Percentiles rank a stretch among this genome's conserved stretches.
Evolutionary conservation across 1,284 basidiomycete genomes (phyloP).

Genomic region (Tilletia walkeri): DNA sequence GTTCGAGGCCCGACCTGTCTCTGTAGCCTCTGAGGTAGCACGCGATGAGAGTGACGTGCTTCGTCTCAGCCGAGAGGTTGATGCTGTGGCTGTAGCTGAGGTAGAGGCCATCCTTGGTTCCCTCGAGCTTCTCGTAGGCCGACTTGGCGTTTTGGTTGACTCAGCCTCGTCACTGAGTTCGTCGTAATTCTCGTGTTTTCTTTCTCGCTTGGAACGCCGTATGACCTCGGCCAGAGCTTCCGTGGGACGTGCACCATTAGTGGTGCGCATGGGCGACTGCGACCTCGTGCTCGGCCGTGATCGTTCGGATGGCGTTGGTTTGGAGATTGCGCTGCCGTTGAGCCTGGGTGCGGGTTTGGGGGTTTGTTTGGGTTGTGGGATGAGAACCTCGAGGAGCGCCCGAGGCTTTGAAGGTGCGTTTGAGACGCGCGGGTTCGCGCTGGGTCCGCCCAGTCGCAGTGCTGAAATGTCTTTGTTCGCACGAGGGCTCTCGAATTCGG

Average conservation of each 20-base stretch:
- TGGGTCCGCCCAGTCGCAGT: not conserved
- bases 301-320: not conserved
- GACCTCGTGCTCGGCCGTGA: not conserved
- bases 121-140: too few species aligned
- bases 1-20: too few species aligned
- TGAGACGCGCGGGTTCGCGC: not conserved
- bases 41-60: too few species aligned
- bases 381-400: conserved; percentile 3
- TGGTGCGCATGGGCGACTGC: not conserved
- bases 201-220: not conserved
- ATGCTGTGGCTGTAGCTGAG: too few species aligned
- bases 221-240: conserved; percentile 11
- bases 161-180: too few species aligned
- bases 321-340: not conserved
- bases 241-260: conserved; percentile 2
- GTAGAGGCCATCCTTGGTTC: too few species aligned
- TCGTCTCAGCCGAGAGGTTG: too few species aligned
- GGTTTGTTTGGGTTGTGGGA: conserved; percentile 6
- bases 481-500: too few species aligned
- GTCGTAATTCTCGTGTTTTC: not conserved
- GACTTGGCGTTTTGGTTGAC: too few species aligned
- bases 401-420: not conserved
- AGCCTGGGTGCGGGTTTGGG: too few species aligned
- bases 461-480: too few species aligned
- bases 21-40: too few species aligned